phyloP scores from a whole-genome alignment of 2,329 filamentous ascomycete species.

The Alternaria conjuncta region DNA sequence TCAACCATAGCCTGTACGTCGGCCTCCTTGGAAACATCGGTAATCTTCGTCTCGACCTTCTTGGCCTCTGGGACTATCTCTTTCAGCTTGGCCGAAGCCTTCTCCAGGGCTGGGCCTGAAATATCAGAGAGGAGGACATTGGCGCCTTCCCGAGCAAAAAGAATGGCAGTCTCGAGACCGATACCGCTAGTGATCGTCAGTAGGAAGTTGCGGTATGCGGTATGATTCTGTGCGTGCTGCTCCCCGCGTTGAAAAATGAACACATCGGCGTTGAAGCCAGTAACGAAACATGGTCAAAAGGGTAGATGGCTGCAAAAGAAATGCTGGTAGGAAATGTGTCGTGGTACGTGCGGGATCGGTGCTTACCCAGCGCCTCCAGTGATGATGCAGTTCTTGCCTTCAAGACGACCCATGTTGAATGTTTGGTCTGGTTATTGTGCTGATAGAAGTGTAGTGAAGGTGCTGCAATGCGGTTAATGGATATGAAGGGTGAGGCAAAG shows the following conservation, averaged over 20 bases:
- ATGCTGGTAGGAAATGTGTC: background rate
- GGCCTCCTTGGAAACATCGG: slow-evolving; percentile 85
- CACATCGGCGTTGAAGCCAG: background rate
- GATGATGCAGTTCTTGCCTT: slow-evolving; percentile 74
- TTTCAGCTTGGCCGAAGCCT: slow-evolving; percentile 76
- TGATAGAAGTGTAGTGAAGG: slow-evolving; percentile 1
- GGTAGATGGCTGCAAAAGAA: background rate
- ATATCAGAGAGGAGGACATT: slow-evolving; percentile 86
- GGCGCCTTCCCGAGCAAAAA: slow-evolving; percentile 88
- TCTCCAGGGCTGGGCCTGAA: slow-evolving; percentile 77
- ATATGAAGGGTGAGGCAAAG: slow-evolving; percentile 15
- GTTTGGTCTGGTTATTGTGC: slow-evolving; percentile 9
- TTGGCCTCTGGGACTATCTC: slow-evolving; percentile 68
- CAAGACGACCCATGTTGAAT: slow-evolving; percentile 59
- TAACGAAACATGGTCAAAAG: background rate
- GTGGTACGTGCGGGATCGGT: background rate
- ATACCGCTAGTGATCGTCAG: slow-evolving; percentile 70
- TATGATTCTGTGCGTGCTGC: background rate
- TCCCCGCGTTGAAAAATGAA: background rate
- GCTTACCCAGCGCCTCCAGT: slow-evolving; percentile 86
- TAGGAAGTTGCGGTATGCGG: background rate
- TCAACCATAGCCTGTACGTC: slow-evolving; percentile 79
- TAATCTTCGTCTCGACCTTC: slow-evolving; percentile 68
- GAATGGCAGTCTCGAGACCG: slow-evolving; percentile 87
- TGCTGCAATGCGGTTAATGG: slow-evolving; percentile 19